These are phyloP conservation scores for Beauveria sp. DNA, from an alignment of 2,329 filamentous ascomycete species.

Conservation along the genomic window DNA sequence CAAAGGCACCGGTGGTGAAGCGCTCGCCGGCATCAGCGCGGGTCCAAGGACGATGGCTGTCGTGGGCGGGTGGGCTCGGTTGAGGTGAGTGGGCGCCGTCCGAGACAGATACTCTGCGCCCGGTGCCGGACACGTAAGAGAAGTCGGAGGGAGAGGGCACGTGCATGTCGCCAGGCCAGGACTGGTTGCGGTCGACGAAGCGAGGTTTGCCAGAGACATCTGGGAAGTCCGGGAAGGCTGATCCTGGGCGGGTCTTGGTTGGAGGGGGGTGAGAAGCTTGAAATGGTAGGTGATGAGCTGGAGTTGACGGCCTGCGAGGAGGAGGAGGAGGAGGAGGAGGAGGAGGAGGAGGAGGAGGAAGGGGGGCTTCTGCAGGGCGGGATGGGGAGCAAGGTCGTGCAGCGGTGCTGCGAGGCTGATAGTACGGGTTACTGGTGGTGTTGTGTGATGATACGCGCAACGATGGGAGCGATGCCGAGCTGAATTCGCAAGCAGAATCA, in stretches of 20 bases:
- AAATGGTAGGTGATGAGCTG: background rate
- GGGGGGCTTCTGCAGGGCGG: background rate
- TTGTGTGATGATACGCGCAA: background rate
- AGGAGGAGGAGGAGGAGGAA: too few species aligned
- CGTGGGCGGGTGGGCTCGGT: background rate
- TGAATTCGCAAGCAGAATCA: background rate
- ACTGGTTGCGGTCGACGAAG: constrained; percentile 5
- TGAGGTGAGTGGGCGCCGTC: background rate
- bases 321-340: too few species aligned
- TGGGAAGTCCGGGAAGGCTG: background rate
- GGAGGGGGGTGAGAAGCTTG: background rate
- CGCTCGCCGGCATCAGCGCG: background rate
- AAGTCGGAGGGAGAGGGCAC: background rate
- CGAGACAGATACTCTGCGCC: background rate
- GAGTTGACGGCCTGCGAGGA: background rate
- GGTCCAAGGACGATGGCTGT: background rate
- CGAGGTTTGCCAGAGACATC: background rate
- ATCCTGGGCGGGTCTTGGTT: background rate
- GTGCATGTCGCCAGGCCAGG: background rate
- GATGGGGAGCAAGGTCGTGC: background rate
- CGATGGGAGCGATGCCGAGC: background rate
- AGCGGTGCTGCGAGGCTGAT: constrained; percentile 19
- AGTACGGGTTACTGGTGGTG: constrained; percentile 25
- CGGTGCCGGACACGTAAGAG: background rate
- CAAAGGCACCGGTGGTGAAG: constrained; percentile 6